Base-by-base conservation (phyloP, 257 asterid species). In the Salvia rosmarinus region DNA sequence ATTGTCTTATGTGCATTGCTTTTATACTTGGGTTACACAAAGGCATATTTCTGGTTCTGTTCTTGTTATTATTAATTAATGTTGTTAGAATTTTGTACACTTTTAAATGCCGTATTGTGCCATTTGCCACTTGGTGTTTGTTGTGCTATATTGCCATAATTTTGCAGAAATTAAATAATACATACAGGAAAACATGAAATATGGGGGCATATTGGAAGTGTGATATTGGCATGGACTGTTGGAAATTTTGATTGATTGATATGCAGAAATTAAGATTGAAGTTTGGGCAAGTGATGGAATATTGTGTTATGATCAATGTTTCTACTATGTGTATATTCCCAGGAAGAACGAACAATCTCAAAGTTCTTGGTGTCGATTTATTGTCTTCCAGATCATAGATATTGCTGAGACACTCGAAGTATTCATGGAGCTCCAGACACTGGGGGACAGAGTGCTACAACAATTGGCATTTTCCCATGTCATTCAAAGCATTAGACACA, bases 341-440 rank as follows among this genome's bases (percentile, higher is more conserved):
- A 32, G 58, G 60, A 43, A 25, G 51, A 57, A 25, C 5, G 6
- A 28, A 7, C 54, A 63, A 44, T 60, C 21, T 72, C 17, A 11
- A 34, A 62, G 20, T 39, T 55, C 54, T 44, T 77, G 75, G 57
- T 21, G 55, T 50, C n/a, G 30, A 56, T 78, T 59, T 60, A 9
- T 70, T 72, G 65, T 49, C 2, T 39, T 65, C 3, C 40, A 89
- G 99, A 81, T 85, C 50, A 85, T 95, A 81, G 90, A 86, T 80
- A 80, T 85, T 40, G 78, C 64, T 47, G 90, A 88, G 56, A 84
- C 91, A 11, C 94, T 95, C 67, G 83, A 55, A 46, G 78, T 95
- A 72, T 91, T 91, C 84, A 82, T 95, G 96, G 98, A 88, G 87
- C 95, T 95, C 19, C 99, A 91, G 84, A 85, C 88, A 28, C 74